Evolutionary conservation across 2,329 filamentous ascomycete species (phyloP), one percentile per base, ranked within the genome.

Genomic region (Xylaria sp.): DNA sequence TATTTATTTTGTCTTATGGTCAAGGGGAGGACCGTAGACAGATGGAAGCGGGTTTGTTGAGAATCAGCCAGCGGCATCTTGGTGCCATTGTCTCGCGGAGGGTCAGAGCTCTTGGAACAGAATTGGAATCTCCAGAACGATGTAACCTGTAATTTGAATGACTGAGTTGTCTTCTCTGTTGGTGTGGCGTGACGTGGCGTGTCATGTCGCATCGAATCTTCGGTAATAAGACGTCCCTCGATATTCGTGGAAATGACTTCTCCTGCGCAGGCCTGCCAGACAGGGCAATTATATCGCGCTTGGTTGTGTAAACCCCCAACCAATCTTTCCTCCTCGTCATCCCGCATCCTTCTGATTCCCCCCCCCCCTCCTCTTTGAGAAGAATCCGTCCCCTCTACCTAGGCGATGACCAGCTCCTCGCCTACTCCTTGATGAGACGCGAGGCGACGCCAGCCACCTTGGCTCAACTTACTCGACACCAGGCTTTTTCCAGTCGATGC

Each of bases 401-500:
- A 13, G n/a, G 5, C 47, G 13, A 29, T n/a, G 25, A 17, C 47
- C 1, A n/a, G 7, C 42, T n/a, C 10, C n/a, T 13, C 3, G 9
- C 5, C 47, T 10, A 3, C 11, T 17, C 3, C 9, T 11, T 13
- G 11, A 7, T 7, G 17, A 42, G n/a, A 44, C 4, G 9, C n/a
- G 13, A 50, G 5, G 47, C 15, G 27, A 50, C 5, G 22, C 15
- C 13, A 45, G 6, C 2, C 29, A 13, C 36, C 17, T 5, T 36
- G 13, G 15, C 44, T 7, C 13, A 39, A 20, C 1, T 57, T 68
- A 66, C 36, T 54, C 55, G 17, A 57, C 25, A 3, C 65, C 47
- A 2, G 57, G n/a, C 53, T 44, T 59, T 20, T 25, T 62, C 86
- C 86, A 89, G 71, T 81, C 78, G 5, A 87, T 78, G 25, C 79